Base-by-base conservation (phyloP, 23 red algal species). In the Agarophyton chilense region DNA sequence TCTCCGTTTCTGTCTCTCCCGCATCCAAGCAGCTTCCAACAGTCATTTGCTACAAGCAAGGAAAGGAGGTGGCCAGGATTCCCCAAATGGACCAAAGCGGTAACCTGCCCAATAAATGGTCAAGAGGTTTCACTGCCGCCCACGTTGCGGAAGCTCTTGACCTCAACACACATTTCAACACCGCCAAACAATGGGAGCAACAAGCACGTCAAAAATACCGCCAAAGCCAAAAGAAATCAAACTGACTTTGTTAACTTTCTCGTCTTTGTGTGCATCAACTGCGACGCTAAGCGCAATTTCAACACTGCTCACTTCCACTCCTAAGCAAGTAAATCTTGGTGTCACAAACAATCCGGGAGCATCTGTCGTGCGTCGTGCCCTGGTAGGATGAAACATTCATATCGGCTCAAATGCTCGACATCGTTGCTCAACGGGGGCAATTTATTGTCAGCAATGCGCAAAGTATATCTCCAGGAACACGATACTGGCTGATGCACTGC, bases 31-130 rank as follows among this genome's bases (percentile, higher is more conserved):
- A 95, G 54, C 77, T 95, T 16, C 93, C 93, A 18, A 78, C 70
- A 2, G 61, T 89, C 17, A 92, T 95, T 72, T 88, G 67, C 31
- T 90, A 91, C 52, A 72, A 80, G 35, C 47, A 80, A 35, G 93
- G 93, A 21, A 77, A 86, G 68, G 93, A 95, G 52, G 40, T 94
- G 14, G 91, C 91, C 17, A 25, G 91, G 25, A 85, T 94, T 29
- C 91, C 91, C 10, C 25, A 29, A 19, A 47, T 94, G 32, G 75
- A 86, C 12, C 51, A 19, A 4, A 42, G 49, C 9, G 82, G 73
- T 4, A 65, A 81, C 36, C 60, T 80, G 51, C 75, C 63, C 26
- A 54, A 26, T 33, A 65, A 86, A 72, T 86, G 80, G 81, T 53
- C 50, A 9, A 55, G 76, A n/a, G 88, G 88, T 21, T 81, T 94